Base-by-base conservation (phyloP, 495 filamentous ascomycete genomes). In the Aspergillus olivimuriae region DNA sequence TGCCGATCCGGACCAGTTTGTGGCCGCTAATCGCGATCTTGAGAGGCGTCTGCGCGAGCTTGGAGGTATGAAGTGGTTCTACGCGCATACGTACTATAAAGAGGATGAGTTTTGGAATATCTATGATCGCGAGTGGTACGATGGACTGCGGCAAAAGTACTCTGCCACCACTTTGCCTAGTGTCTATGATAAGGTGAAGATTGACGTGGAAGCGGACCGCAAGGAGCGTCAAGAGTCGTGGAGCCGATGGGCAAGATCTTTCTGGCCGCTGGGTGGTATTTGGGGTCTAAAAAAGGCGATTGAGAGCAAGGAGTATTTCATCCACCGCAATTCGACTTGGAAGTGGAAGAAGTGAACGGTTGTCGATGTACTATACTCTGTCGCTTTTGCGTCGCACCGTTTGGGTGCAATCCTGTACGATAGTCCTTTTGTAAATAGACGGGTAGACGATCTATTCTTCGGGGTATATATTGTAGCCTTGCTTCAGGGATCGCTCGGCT, bases 31-130 rank as follows among this genome's bases (percentile, higher is more conserved):
- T 60, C 66, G 75, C 5, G 70, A 73, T n/a, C 56, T 88, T 11
- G 84, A 88, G 58, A 44, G 51, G 2, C 76, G 76, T 39, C 63
- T 87, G 11, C 64, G 58, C 15, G 75, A 77, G 43, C 65, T 86
- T 2, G 75, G 79, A 15, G 84, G 84, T 6, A 65, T 68, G 57
- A 74, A 74, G 43, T 73, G 70, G 65, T 57, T 78, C 5, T 76
- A 74, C 46, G 68, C 73, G 12, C 67, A 69, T 11, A 65, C 67
- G 0, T 77, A 69, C 52, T 72, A 69, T 32, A 50, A 48, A 0
- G 62, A 75, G 41, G 41, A 62, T 1, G 68, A 73, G 18, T 77
- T 78, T 53, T 75, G 72, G 70, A 28, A 31, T 1, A 57, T 68
- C 4, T 74, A 71, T 37, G 61, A 74, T 41, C 49, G 57, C 14